Evolutionary conservation across 805 yeast species (phyloP), one percentile per base, ranked within the genome.

Genomic region (Cyberlindnera samutprakarnensis): DNA sequence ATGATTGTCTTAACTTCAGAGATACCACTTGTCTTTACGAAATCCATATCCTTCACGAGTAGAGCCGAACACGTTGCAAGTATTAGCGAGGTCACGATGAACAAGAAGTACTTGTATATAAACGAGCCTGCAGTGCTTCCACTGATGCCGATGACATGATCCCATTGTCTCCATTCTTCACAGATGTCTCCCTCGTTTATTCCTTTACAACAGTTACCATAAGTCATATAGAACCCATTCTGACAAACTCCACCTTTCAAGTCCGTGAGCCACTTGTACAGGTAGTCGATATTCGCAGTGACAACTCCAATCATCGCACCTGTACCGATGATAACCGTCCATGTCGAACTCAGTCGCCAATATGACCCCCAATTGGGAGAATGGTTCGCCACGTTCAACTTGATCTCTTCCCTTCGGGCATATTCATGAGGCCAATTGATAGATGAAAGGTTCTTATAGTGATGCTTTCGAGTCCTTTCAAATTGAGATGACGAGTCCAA

Each of bases 1-100:
- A 83, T 63, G 14, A 80, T 70, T 24, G 78, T 63, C 46, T 78
- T 78, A 29, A 80, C 68, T 45, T 84, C 94, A 1, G 87, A 69
- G 18, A 85, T 79, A 6, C 95, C 95, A 30, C 83, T 68, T 36
- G 65, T 62, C 16, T 61, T 51, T 5, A 72, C 62, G 36, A 57
- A 58, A 0, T 64, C 59, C 2, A 69, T 56, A 8, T 42, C 40
- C 27, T 38, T 42, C 14, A 46, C 47, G 13, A 50, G 14, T 6
- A 31, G 14, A 3, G 64, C 59, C 0, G 75, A 65, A 1, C 57
- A 33, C 1, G 55, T 33, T 1, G 71, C 72, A 21, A 68, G 54
- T 7, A 58, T 15, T 3, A 62, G 36, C 2, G 73, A 58, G 4
- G 62, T 44, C 4, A 55, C n/a, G 1, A 63, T 29, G 39, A 60